Evolutionary conservation across 1,284 basidiomycete species (phyloP).

Genomic region (Salmacisia buchloeana): DNA sequence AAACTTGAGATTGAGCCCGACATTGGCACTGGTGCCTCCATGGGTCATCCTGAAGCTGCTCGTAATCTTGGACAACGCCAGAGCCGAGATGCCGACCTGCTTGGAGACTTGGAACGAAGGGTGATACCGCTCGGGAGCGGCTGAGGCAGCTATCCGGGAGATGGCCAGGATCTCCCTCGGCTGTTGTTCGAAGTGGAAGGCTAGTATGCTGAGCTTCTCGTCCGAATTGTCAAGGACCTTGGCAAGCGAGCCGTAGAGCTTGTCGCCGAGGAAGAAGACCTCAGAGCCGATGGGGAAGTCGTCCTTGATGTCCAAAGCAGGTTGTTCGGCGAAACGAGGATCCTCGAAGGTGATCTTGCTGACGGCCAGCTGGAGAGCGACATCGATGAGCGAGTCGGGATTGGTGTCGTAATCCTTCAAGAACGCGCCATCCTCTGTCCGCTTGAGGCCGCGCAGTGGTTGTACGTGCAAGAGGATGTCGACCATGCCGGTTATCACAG

Average conservation of each 20-base stretch:
- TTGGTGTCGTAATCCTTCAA: constrained; percentile 86
- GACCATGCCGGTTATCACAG: constrained; percentile 77
- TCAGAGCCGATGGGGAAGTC: constrained; percentile 86
- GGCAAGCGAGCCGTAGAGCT: constrained; percentile 89
- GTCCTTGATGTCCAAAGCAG: constrained; percentile 71
- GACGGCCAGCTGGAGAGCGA: constrained; percentile 59
- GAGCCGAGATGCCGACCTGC: constrained; percentile 29
- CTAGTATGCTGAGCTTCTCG: constrained; percentile 34
- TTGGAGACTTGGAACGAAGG: constrained; percentile 35
- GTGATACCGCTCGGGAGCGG: constrained; percentile 6
- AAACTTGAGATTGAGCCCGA: constrained; percentile 92
- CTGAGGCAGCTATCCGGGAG: constrained; percentile 7
- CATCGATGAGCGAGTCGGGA: constrained; percentile 70
- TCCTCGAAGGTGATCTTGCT: constrained; percentile 38
- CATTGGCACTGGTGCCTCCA: constrained; percentile 68
- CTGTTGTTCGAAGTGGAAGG: constrained; percentile 38
- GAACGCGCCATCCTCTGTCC: constrained; percentile 78
- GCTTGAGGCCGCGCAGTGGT: constrained; percentile 67
- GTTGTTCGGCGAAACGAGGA: constrained; percentile 55
- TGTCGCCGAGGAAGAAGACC: constrained; percentile 90
- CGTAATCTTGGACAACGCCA: constrained; percentile 72
- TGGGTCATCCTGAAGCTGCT: constrained; percentile 86
- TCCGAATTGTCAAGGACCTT: constrained; percentile 69
- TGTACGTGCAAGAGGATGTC: constrained; percentile 43
- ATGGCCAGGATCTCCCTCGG: constrained; percentile 37